Evolutionary conservation across 441 rosid species (phyloP), one percentile per base, ranked within the genome.

Genomic region (Hypseocharis bilobata): DNA sequence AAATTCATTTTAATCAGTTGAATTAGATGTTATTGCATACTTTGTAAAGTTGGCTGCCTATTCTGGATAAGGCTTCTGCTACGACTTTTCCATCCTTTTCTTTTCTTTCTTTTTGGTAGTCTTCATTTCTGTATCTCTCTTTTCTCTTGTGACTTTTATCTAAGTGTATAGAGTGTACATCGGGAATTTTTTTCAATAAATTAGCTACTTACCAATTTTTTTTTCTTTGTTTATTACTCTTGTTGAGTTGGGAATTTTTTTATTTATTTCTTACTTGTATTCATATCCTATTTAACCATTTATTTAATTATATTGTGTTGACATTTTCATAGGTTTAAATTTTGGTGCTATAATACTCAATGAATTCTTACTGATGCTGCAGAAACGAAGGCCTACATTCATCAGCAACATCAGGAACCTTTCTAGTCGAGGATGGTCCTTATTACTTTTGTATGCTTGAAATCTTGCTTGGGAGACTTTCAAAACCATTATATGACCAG

Each of bases 381-480:
- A 94, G 99, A 78, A 89, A 80, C 76, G 99, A 94, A 81, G 97
- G 96, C 68, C 84, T 88, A 62, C 88, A 86, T 80, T 85, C 99
- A 70, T 82, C 98, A 60, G 91, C 96, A 66, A 83, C 96, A 63
- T 86, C 96, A 58, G 98, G 98, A 75, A 94, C 99, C 56, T 94
- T 94, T 87, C 82, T 94, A 76, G 96, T 94, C 58, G 98, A 94
- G 75, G 99, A 94, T 72, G 96, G 99, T 70, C 99, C 98, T 56
- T 86, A 84, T 73, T 94, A 91, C 80, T 94, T 84, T 77, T 94
- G 98, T 81, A 91, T 91, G 98, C 96, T 94, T 66, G 99, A 94
- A 84, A 86, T 91, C 65, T 82, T 94, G 78, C 88, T 94, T 63
- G 99, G 99, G 65, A 84, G 92, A 76, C 85, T 91, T 59, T 89